A percentile compares a stretch with the other conserved stretches of the same genome.
phyloP scores from a whole-genome alignment of 2,329 filamentous ascomycete species.

The Alternaria tenuissima region DNA sequence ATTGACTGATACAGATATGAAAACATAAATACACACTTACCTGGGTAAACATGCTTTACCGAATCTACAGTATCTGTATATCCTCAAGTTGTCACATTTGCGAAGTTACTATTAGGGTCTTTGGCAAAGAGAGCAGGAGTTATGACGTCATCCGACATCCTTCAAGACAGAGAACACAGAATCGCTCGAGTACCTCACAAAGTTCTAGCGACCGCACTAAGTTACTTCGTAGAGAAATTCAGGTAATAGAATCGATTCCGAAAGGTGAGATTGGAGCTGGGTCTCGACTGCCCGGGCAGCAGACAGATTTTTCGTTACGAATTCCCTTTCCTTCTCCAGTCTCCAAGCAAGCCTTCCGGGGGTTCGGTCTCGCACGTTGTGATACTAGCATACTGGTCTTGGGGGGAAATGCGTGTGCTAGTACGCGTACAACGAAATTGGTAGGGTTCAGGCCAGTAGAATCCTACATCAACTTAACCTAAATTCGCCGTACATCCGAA shows the following conservation, averaged over 20 bases:
- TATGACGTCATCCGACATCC: background rate
- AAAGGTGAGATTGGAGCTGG: background rate
- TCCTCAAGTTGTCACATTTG: background rate
- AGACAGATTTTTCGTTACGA: background rate
- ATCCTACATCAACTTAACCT: background rate
- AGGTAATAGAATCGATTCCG: background rate
- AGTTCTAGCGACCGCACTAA: background rate
- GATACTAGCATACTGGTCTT: background rate
- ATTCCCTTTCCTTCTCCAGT: background rate
- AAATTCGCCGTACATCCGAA: slow-evolving; percentile 2
- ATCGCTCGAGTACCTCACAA: background rate
- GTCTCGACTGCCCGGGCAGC: background rate
- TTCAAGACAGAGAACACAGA: background rate
- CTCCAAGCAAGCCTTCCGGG: background rate
- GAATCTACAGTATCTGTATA: background rate
- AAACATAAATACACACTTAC: background rate
- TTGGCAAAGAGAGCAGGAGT: background rate
- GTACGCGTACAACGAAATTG: background rate
- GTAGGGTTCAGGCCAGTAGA: slow-evolving; percentile 3
- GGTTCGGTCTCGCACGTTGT: background rate
- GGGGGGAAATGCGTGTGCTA: background rate
- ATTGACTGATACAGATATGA: background rate
- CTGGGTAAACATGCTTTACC: background rate
- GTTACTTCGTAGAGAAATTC: background rate
- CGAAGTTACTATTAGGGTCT: background rate